Conservation (phyloP, 169 alveolate species). For the Plasmodium gonderi region DNA sequence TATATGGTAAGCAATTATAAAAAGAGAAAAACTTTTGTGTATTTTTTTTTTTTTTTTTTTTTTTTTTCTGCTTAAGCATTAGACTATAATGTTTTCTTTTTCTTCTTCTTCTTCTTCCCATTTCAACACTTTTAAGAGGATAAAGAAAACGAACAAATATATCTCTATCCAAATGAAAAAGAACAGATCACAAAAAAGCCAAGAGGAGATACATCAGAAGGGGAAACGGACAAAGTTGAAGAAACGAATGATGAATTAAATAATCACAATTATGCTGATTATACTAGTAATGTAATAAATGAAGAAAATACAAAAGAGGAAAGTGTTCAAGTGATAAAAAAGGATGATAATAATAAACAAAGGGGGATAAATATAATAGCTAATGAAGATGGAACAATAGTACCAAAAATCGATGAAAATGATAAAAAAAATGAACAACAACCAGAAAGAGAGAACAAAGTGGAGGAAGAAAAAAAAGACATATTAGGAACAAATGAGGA, state of each 20-base stretch:
- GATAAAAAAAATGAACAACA: slow-evolving; percentile 4
- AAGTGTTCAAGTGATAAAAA: not conserved
- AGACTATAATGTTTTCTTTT: not conserved
- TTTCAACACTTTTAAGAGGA: slow-evolving; percentile 5
- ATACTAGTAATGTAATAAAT: not conserved
- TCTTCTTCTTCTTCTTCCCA: not conserved
- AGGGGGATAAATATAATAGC: not conserved
- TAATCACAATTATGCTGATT: not conserved
- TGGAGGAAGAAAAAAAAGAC: not conserved
- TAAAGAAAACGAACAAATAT: not conserved
- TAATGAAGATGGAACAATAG: not conserved
- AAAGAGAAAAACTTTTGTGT: not conserved
- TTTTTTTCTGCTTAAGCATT: not conserved
- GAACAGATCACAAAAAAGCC: not conserved
- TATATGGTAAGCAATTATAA: slow-evolving; percentile 18
- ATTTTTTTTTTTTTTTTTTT: not conserved
- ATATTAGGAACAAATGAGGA: not conserved
- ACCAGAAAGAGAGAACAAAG: not conserved
- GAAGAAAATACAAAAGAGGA: not conserved
- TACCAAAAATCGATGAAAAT: not conserved
- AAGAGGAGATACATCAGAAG: not conserved
- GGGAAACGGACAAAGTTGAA: not conserved
- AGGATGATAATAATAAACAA: not conserved
- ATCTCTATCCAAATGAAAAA: not conserved
- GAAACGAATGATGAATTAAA: not conserved